Base-by-base conservation (phyloP, 257 asterid genomes). In the Fraxinus quadrangulata region DNA sequence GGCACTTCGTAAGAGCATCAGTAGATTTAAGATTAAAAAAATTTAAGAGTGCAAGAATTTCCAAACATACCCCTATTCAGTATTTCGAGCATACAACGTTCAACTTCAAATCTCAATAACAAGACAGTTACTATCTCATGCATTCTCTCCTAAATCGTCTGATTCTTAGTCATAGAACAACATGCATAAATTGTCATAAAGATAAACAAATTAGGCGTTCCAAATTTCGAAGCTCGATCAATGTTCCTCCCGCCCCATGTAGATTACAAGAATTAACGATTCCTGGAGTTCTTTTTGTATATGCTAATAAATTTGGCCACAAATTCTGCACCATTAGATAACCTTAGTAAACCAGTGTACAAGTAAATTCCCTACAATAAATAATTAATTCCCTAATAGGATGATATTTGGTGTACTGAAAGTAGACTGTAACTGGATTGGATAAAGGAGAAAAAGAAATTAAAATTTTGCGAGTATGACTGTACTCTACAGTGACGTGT, bases 261-360 rank as follows among this genome's bases (percentile, higher is more conserved):
- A 63, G 73, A 54, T 77, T 80, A 7, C 39, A 36, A 6, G 39
- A 36, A 36, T 9, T 36, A 87, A 67, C 85, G 88, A 73, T 73
- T 86, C 78, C 75, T 75, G 75, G 84, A 83, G 75, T 83, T 84
- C 85, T 86, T 92, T 85, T 94, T 85, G 73, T 86, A 82, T 56
- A 90, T 87, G 89, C 96, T 90, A 92, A 90, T 92, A 77, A 92
- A 85, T 88, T 92, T 92, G 34, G 89, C 96, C 81, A 87, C 92
- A 78, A 92, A 92, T 82, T 92, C 97, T 92, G 97, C 88, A 88
- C 21, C 73, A 75, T 37, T 6, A 36, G 9, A 45, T 51, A 23
- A 73, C 13, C 37, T 61, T 28, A 73, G 33, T 30, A 19, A 47
- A 26, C 6, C 28, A 51, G 2, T 23, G 31, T 21, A 71, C 16